Evolutionary conservation across 768 basidiomycete species (phyloP), one percentile per base, ranked within the genome.

Genomic region (Suillus tomentosus): DNA sequence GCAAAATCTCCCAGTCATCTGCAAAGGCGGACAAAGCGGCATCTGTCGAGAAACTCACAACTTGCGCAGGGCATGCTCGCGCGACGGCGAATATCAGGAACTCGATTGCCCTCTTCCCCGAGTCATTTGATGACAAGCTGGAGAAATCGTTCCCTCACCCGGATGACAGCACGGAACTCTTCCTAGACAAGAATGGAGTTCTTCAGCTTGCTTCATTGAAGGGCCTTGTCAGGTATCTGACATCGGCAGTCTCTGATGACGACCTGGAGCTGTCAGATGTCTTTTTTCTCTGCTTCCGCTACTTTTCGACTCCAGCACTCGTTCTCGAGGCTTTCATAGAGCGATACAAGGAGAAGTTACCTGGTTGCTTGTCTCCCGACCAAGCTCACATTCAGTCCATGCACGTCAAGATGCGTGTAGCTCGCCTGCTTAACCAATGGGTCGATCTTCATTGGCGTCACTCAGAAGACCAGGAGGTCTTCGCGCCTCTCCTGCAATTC

Each of bases 241-340:
- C 84, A 2, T 80, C 81, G 3, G 77, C 78, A 47, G 76, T 80
- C 47, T 70, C 70, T 10, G 66, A 79, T 19, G 61, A 53, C 56
- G 82, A 87, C 62, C 71, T 75, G 60, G 73, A 82, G 45, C 72
- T 90, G 74, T 69, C 76, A 65, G 73, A 82, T 64, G 73, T 84
- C 2, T 90, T 93, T 77, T 87, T 91, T 75, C 75, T 86, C n/a
- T 86, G 83, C 60, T 93, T 92, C 76, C 86, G 90, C 34, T 82
- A 86, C 65, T 92, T 90, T 78, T 82, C 84, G 15, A 79, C 80
- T 0, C 82, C 91, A 0, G 34, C 51, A 17, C 78, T 80, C 8
- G 76, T 87, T 13, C 76, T 86, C 40, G 73, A 76, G 0, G 74
- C 78, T 7, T 72, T 87, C 27, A 66, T 84, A 31, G 71, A 71